A percentile compares a stretch with the other conserved stretches of the same genome.
phyloP scores from a whole-genome alignment of 768 basidiomycete species.

The Kockovaella imperatae region DNA sequence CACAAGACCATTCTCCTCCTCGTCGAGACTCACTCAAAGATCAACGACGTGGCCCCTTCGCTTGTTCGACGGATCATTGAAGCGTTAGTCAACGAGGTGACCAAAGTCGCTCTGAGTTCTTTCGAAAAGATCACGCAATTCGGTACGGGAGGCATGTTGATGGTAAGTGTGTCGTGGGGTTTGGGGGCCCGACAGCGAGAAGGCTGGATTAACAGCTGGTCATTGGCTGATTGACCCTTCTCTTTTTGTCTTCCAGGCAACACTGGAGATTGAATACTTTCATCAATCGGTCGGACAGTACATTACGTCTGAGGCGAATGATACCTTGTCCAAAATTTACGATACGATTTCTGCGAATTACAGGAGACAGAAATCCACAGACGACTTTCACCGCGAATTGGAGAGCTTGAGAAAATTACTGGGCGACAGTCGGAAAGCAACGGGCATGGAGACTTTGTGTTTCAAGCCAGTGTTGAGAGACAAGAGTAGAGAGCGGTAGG shows the following conservation, averaged over 20 bases:
- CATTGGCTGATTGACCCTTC: no score
- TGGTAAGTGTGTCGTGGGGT: constrained; percentile 58
- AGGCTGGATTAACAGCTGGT: constrained; percentile 5
- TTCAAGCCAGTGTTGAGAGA: constrained; percentile 49
- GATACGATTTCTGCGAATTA: constrained; percentile 91
- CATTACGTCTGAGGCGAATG: constrained; percentile 66
- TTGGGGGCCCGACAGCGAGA: background rate
- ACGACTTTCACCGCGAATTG: constrained; percentile 70
- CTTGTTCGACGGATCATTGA: constrained; percentile 76
- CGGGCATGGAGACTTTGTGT: constrained; percentile 90
- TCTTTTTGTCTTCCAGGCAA: no score
- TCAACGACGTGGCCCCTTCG: constrained; percentile 67
- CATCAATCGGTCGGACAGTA: constrained; percentile 90
- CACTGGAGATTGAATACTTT: constrained; percentile 97
- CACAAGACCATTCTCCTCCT: constrained; percentile 78
- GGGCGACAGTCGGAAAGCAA: constrained; percentile 77
- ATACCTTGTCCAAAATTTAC: constrained; percentile 83
- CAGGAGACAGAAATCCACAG: constrained; percentile 56
- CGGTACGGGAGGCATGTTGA: constrained; percentile 97
- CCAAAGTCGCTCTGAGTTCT: constrained; percentile 70
- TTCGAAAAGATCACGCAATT: constrained; percentile 85
- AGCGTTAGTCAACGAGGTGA: constrained; percentile 71
- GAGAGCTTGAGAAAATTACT: constrained; percentile 87
- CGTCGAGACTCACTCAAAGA: constrained; percentile 85
- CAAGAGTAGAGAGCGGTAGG: no score